Evolutionary conservation across 352 stramenopile genomes (phyloP), one percentile per base, ranked within the genome.

Genomic region (Globisporangium ultimum): DNA sequence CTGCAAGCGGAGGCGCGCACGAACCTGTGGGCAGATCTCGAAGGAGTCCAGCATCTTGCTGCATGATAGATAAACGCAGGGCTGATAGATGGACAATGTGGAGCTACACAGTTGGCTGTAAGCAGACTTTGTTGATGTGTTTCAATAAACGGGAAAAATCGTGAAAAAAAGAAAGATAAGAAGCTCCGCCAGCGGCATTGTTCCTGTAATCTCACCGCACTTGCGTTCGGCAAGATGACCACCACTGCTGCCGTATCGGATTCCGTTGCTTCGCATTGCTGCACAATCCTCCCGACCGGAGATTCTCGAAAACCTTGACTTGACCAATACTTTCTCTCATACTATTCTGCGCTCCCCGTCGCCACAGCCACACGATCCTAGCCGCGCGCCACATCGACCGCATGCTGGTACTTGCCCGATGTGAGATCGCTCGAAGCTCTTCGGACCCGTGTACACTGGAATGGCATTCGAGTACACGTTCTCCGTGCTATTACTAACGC

Each of bases 1-100:
- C 68, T 79, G 7, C 66, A 85, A 43, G 24, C 59, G 3, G 36
- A 62, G 6, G 70, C 68, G 10, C 18, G 10, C 3, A 53, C 52
- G 2, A 56, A 87, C 45, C 53, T 89, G 5, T 93, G 66, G 60
- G 65, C 68, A 7, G 80, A 91, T 55, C 68, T 88, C 38, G 69
- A 87, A 43, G 82, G 82, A 11, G 72, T 90, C 17, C 57, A 62
- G n/a, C 47, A 71, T 45, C 42, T 58, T 41, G 10, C 32, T 32
- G 48, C 53, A n/a, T 15, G 17, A 18, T 48, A 64, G 36, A 36
- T 36, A 36, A 10, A 36, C 28, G 4, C 8, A 36, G 28, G 8
- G 4, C 8, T 36, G 28, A 6, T 36, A 36, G 14, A 24, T 55
- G 34, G 20, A 45, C 17, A 15, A 12, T 28, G 18, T 24, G 8